phyloP scores from a whole-genome alignment of 108 stramenopile genomes.

The Nitzschia palea region DNA sequence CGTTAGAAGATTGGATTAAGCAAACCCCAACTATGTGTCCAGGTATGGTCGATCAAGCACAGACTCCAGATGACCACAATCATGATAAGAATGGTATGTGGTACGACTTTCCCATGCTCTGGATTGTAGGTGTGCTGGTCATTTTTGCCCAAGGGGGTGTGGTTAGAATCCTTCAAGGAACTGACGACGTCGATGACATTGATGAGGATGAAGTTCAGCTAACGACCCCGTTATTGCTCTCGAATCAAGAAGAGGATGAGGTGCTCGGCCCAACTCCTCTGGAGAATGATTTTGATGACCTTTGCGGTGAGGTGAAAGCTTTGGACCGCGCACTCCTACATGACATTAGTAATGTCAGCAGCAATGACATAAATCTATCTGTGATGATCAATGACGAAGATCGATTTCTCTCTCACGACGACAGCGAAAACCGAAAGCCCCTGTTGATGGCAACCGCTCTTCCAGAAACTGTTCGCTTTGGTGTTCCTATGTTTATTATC shows the following conservation, averaged over 20 bases:
- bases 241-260: background rate
- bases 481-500: constrained; percentile 48
- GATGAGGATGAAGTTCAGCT: background rate
- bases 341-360: constrained; percentile 18
- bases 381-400: constrained; percentile 18
- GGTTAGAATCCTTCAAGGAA: background rate
- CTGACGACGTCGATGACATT: background rate
- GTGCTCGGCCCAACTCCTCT: constrained; percentile 6
- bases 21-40: constrained; percentile 5
- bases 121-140: constrained; percentile 6
- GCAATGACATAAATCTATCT: background rate
- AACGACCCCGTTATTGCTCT: background rate
- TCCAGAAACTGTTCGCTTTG: constrained; percentile 21
- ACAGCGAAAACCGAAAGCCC: background rate
- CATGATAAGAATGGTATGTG: background rate
- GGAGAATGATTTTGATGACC: constrained; percentile 10
- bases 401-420: background rate
- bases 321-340: constrained; percentile 9
- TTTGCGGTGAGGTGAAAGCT: background rate
- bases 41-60: background rate
- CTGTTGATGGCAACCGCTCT: constrained; percentile 18
- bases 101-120: background rate
- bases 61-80: background rate
- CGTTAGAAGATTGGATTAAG: constrained; percentile 23
- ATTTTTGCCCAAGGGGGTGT: constrained; percentile 16